phyloP scores from a whole-genome alignment of 164 flowering plant species.

The Platanus orientalis region DNA sequence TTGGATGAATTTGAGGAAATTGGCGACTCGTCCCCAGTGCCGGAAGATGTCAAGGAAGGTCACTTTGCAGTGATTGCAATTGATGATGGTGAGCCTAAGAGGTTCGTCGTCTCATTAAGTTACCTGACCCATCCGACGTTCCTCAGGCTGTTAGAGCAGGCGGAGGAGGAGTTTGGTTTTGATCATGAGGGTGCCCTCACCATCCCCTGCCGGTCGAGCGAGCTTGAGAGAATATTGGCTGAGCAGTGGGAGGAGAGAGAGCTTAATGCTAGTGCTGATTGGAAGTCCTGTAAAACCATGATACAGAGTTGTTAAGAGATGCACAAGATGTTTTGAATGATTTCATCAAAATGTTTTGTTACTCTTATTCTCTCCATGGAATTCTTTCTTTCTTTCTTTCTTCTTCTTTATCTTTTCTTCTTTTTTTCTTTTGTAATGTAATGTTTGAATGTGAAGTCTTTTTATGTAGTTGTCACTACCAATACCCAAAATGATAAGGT shows the following conservation, averaged over 20 bases:
- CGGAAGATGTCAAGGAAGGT: slow-evolving; percentile 60
- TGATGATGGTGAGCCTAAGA: slow-evolving; percentile 31
- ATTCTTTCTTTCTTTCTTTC: no score
- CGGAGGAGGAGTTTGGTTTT: slow-evolving; percentile 61
- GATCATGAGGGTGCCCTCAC: slow-evolving; percentile 52
- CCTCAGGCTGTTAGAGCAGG: slow-evolving; percentile 44
- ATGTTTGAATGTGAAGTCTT: no score
- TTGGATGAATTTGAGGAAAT: slow-evolving; percentile 9
- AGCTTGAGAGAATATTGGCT: slow-evolving; percentile 47
- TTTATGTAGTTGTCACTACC: no score
- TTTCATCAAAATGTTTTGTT: no score
- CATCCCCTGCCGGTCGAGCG: slow-evolving; percentile 45
- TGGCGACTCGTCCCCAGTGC: slow-evolving; percentile 21
- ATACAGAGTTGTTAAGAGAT: not conserved
- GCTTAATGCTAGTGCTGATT: not conserved
- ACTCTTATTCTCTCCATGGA: no score
- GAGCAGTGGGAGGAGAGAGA: slow-evolving; percentile 14
- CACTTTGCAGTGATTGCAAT: slow-evolving; percentile 58
- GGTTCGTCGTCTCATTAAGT: slow-evolving; percentile 41
- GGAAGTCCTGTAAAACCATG: slow-evolving; percentile 8
- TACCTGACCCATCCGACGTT: slow-evolving; percentile 40
- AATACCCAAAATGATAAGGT: no score
- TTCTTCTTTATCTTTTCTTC: no score
- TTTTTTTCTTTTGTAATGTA: no score
- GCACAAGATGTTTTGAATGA: not conserved